Evolutionary conservation across 805 yeast genomes (phyloP), one percentile per base, ranked within the genome.

Genomic region (Naumovozyma baii): DNA sequence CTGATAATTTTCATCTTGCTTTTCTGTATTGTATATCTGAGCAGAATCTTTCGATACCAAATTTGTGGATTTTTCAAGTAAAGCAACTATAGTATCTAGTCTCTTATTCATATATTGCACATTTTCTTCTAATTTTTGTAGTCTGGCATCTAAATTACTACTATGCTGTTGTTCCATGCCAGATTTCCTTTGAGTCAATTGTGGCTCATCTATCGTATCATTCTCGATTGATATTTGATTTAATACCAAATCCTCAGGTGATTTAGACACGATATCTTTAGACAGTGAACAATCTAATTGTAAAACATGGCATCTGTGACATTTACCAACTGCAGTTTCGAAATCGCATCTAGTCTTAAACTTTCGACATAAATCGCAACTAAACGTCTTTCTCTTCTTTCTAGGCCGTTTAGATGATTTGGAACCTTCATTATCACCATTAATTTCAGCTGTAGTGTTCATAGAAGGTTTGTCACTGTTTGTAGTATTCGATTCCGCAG

Each of bases 271-370:
- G 14, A 5, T 14, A 9, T 29, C 15, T 16, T 43, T 45, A 2
- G 72, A 61, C 32, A 75, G 48, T 0, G 78, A 72, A 44, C 83
- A 76, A 0, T 62, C 65, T 7, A 74, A 48, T 33, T 68, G 55
- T 31, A 76, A 49, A 20, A 74, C 64, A 33, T 57, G 60, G 45
- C 83, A 76, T 20, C 80, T 61, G 40, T 72, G 73, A 47, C 82
- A 76, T 45, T 67, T 67, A 3, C 64, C 66, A 10, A 54, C 50
- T 2, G 58, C 49, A 0, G 67, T 64, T 32, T 70, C 73, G 46
- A 65, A 68, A 42, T 72, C 78, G 52, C 83, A 76, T 41, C 79
- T 64, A 1, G 81, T 76, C 51, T 76, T 76, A 42, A 74, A 63
- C 49, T 67, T 71, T 12, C 80, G 61, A 45, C 83, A 76, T 13